phyloP scores from a whole-genome alignment of 148 eudicot species.

The Nepenthes mirabilis region DNA sequence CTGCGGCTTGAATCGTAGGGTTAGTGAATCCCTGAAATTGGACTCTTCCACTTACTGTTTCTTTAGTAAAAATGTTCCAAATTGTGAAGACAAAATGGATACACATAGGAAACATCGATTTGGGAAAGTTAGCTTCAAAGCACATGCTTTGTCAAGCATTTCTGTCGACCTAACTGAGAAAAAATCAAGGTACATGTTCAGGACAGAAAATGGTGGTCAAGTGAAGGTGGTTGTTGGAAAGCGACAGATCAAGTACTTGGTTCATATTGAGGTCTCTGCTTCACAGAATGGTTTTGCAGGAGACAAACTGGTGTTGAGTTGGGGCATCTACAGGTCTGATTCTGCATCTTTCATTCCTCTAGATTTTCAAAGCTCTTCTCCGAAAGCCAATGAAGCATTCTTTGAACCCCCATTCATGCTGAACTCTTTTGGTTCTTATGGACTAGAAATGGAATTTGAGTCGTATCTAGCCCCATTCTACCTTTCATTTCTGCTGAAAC shows the following conservation, averaged over 20 bases:
- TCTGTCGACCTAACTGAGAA: constrained; percentile 28
- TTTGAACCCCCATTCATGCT: constrained; percentile 39
- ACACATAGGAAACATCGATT: constrained; percentile 9
- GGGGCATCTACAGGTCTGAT: constrained; percentile 81
- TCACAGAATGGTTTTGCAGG: constrained; percentile 13
- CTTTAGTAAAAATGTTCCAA: constrained; percentile 11
- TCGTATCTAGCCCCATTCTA: constrained; percentile 66
- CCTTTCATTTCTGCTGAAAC: constrained; percentile 52
- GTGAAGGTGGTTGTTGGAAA: constrained; percentile 55
- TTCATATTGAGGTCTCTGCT: constrained; percentile 48
- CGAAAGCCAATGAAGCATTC: constrained; percentile 13
- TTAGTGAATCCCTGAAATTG: constrained; percentile 17
- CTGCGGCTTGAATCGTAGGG: constrained; percentile 11
- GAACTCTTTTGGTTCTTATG: constrained; percentile 27
- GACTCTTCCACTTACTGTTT: constrained; percentile 9
- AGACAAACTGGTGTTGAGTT: constrained; percentile 42
- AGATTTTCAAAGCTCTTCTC: constrained; percentile 22
- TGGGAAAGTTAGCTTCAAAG: constrained; percentile 14
- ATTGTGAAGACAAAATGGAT: constrained; percentile 15
- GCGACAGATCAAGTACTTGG: constrained; percentile 36
- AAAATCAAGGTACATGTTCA: constrained; percentile 34
- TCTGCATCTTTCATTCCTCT: constrained; percentile 55
- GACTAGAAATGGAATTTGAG: constrained; percentile 55
- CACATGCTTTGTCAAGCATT: constrained; percentile 23
- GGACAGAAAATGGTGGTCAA: constrained; percentile 54